phyloP scores from a whole-genome alignment of 202 grass and related monocot genomes.

The Bolboschoenoplectus hybrid region DNA sequence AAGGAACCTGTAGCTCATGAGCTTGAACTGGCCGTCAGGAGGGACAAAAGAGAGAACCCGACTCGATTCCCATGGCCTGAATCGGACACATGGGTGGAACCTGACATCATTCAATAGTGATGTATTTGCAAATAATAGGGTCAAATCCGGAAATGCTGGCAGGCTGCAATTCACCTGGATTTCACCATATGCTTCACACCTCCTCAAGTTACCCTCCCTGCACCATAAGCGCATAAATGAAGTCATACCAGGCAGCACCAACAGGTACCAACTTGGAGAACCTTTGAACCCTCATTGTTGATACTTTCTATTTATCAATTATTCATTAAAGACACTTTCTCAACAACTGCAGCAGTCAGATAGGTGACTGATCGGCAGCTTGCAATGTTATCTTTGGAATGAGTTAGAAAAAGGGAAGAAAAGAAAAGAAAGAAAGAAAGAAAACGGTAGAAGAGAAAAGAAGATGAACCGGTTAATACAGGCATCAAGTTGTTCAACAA shows the following conservation, averaged over 20 bases:
- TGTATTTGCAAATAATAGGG: conserved; percentile 82
- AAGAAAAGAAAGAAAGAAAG: too few species aligned
- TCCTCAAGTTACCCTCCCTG: conserved; percentile 73
- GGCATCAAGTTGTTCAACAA: conserved; percentile 92
- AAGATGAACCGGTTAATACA: conserved; percentile 53
- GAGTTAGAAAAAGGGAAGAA: not conserved
- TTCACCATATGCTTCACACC: conserved; percentile 88
- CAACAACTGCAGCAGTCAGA: not conserved
- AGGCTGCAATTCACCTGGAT: conserved; percentile 85
- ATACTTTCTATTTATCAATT: not conserved
- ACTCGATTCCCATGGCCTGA: conserved; percentile 83
- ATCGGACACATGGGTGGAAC: conserved; percentile 88
- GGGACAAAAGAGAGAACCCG: conserved; percentile 88
- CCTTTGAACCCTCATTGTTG: not conserved
- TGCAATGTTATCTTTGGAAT: too few species aligned
- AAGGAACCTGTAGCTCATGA: conserved; percentile 88
- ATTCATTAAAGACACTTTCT: not conserved
- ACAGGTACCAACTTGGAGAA: not conserved
- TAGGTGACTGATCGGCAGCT: too few species aligned
- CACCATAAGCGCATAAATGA: not conserved
- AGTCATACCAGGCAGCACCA: not conserved
- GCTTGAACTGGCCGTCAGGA: conserved; percentile 85
- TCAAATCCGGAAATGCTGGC: conserved; percentile 88
- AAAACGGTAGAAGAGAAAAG: not conserved
- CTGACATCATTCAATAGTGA: conserved; percentile 76